Evolutionary conservation across 352 stramenopile genomes (phyloP).

Genomic region (Phytophthora aleatoria): DNA sequence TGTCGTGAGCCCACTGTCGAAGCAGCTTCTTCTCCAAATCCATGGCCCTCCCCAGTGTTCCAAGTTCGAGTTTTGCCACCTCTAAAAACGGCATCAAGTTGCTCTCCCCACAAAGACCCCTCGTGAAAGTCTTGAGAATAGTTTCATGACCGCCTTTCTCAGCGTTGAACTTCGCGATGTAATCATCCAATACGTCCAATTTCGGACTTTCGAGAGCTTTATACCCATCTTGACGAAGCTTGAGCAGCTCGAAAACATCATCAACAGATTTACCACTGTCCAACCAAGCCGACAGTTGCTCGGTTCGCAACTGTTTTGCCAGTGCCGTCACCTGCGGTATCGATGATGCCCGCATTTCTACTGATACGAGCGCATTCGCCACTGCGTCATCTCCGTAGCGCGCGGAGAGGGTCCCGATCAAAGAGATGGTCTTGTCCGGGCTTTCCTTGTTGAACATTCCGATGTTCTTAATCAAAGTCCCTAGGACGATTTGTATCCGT

Average conservation of each 20-base stretch:
- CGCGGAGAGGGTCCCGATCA: constrained; percentile 1
- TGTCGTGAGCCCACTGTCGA: neutral
- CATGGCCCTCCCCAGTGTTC: neutral
- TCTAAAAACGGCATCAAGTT: neutral
- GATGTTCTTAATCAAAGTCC: neutral
- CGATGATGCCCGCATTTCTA: neutral
- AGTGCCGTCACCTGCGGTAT: neutral
- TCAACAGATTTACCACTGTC: neutral
- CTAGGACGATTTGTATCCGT: constrained; percentile 16
- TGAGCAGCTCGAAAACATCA: neutral
- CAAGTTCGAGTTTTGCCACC: neutral
- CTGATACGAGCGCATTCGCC: neutral
- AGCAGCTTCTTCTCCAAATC: neutral
- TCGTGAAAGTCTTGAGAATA: neutral
- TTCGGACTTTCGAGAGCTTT: neutral
- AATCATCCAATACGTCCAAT: neutral
- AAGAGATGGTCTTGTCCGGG: neutral
- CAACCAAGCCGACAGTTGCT: neutral
- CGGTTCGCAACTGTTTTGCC: neutral
- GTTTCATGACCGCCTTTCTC: neutral
- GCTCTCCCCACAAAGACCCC: neutral
- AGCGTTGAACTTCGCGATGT: neutral
- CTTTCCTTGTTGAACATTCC: neutral
- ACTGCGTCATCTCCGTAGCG: constrained; percentile 1
- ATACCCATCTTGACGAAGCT: neutral